Evolutionary conservation across 1,139 yeast genomes (phyloP).

Genomic region (Taphrina sp.): DNA sequence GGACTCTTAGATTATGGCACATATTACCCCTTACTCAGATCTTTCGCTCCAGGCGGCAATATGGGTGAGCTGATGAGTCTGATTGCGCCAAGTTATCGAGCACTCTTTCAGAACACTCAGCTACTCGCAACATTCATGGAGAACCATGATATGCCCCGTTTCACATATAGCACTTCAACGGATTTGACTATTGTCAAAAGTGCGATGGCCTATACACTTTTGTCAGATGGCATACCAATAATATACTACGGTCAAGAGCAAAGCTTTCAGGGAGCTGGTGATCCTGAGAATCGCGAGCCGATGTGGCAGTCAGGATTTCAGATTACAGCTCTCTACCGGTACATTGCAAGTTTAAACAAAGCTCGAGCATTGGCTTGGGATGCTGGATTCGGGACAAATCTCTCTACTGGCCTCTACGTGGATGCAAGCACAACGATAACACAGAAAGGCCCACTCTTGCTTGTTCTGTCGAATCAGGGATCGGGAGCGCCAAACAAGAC

Average conservation of each 20-base stretch:
- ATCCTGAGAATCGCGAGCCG: conserved; percentile 34
- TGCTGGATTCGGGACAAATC: conserved; percentile 25
- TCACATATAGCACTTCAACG: conserved; percentile 13
- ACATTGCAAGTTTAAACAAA: conserved; percentile 15
- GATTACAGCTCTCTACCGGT: conserved; percentile 13
- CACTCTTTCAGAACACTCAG: conserved; percentile 26
- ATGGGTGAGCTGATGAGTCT: conserved; percentile 24
- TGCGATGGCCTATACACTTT: conserved; percentile 32
- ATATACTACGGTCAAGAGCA: conserved; percentile 37
- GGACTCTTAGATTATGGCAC: conserved; percentile 35
- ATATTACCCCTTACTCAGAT: conserved; percentile 26
- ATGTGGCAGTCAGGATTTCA: conserved; percentile 24
- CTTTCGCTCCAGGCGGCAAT: conserved; percentile 31
- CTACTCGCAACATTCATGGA: conserved; percentile 34
- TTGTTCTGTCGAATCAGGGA: conserved; percentile 27
- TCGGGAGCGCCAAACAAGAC: conserved; percentile 22
- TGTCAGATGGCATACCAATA: conserved; percentile 36
- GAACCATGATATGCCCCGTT: conserved; percentile 35
- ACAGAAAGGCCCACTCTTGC: conserved; percentile 33
- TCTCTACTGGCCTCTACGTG: conserved; percentile 15
- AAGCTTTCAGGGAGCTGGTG: conserved; percentile 33
- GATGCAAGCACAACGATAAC: conserved; percentile 6
- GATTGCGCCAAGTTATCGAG: conserved; percentile 24
- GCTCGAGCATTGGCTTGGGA: conserved; percentile 22
- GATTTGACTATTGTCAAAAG: conserved; percentile 26